Evolutionary conservation across 192 early-diverging fungal genomes (phyloP), one percentile per base, ranked within the genome.

Genomic region (Coemansia sp.): DNA sequence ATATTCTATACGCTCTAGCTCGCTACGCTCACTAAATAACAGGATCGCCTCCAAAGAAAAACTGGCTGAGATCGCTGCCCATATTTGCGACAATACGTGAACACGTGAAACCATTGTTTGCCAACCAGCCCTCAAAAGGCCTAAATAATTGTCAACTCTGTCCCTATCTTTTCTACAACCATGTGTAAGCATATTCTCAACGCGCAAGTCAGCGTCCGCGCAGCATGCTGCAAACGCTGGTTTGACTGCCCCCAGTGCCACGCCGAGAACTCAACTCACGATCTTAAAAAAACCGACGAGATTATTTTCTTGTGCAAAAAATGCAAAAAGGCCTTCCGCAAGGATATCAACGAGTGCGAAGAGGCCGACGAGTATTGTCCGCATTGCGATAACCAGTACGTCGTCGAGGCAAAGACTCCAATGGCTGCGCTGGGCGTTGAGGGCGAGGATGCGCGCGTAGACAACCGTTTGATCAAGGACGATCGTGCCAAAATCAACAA

Each of bases 151-250:
- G 18, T 49, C 18, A 20, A 49, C 3, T 7, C 18, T 20, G 3
- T 33, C 55, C 16, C 55, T 58, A 20, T 31, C 11, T 58, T 13
- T 58, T 4, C 27, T 53, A 53, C 24, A 38, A 44, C 9, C 72
- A 95, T 95, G 93, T 95, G 97, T 87, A 98, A 98, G 87, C 97
- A 98, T 78, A 87, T 98, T 65, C 87, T 98, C 61, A 98, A 98
- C 87, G 95, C 95, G 27, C 97, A 98, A 86, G 96, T 95, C 18
- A 86, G 94, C 40, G 92, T 98, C 69, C 89, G 95, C 57, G 95
- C 97, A 11, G 90, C 90, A 29, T 97, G 95, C 87, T 99, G 97
- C 86, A 90, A 91, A 78, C 87, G 87, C 58, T 99, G 97, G 97
- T 99, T 93, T 78, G 97, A 99, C 83, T 99, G 97, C 73, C 87